phyloP scores from a whole-genome alignment of 1,284 basidiomycete species.

The Pterulicium gracile region DNA sequence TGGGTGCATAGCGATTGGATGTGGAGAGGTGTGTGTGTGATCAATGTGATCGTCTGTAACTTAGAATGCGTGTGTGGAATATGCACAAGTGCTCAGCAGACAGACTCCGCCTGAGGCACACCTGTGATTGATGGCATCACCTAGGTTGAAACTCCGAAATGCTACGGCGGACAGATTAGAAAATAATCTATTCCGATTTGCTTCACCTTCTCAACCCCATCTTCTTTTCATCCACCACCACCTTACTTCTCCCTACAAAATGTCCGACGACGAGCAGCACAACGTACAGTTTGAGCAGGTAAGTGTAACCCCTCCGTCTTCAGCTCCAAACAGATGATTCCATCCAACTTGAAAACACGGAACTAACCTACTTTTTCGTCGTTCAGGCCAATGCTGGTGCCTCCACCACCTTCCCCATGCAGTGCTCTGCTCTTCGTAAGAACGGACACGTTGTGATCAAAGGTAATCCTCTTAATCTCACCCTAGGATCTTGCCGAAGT shows the following conservation, averaged over 20 bases:
- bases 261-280: conserved; percentile 71
- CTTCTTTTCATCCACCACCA: conserved; percentile 2
- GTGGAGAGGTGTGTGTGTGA: conserved; percentile 1
- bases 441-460: conserved; percentile 98
- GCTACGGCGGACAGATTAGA: conserved; percentile 15
- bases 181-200: conserved; percentile 13
- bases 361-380: conserved; percentile 8
- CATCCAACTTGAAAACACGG: conserved; percentile 5
- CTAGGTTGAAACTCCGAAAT: background rate
- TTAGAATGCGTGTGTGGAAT: too few relatives aligned
- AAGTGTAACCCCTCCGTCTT: conserved; percentile 10
- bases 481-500: conserved; percentile 7
- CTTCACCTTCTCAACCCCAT: conserved; percentile 12
- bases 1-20: conserved; percentile 38
- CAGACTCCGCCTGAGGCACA: conserved; percentile 3
- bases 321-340: conserved; percentile 4
- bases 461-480: conserved; percentile 27
- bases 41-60: too few relatives aligned
- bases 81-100: too few relatives aligned
- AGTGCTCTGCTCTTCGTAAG: conserved; percentile 95
- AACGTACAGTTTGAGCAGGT: conserved; percentile 69
- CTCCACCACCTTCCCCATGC: conserved; percentile 86
- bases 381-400: conserved; percentile 67
- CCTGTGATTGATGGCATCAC: conserved; percentile 3
- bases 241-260: conserved; percentile 18